phyloP scores from a whole-genome alignment of 257 asterid species.

The Plectranthus barbatus region DNA sequence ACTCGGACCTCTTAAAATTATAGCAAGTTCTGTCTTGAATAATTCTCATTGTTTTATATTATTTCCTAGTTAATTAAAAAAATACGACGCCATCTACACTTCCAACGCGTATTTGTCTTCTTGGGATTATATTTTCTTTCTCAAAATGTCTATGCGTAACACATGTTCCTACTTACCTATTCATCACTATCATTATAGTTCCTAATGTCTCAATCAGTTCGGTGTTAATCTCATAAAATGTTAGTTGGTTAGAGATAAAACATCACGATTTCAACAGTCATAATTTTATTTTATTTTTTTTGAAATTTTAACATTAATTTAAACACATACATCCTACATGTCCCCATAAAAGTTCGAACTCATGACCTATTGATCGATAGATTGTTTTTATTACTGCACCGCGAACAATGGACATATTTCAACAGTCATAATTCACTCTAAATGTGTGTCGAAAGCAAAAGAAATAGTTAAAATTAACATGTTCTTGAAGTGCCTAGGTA shows the following conservation, averaged over 20 bases:
- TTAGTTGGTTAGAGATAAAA: not conserved
- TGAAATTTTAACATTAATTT: too few relatives aligned
- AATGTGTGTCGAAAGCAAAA: not conserved
- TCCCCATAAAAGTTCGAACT: too few relatives aligned
- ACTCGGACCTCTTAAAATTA: too few relatives aligned
- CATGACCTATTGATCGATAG: too few relatives aligned
- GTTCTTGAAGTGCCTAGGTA: not conserved
- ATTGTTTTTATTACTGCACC: too few relatives aligned
- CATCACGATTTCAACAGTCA: not conserved
- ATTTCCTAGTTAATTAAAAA: too few relatives aligned
- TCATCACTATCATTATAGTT: not conserved
- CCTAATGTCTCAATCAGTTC: slow-evolving; percentile 17
- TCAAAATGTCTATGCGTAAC: not conserved
- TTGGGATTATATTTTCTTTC: not conserved
- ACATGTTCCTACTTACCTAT: not conserved
- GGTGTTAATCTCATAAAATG: slow-evolving; percentile 1
- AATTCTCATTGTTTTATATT: too few relatives aligned
- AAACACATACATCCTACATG: too few relatives aligned
- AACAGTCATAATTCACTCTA: not conserved
- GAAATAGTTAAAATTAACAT: not conserved
- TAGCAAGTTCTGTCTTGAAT: too few relatives aligned
- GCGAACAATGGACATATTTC: too few relatives aligned
- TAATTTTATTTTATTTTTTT: too few relatives aligned
- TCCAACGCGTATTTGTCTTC: not conserved
- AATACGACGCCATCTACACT: not conserved